Conservation (phyloP, 148 eudicot species). For the Chenopodium quinoa region DNA sequence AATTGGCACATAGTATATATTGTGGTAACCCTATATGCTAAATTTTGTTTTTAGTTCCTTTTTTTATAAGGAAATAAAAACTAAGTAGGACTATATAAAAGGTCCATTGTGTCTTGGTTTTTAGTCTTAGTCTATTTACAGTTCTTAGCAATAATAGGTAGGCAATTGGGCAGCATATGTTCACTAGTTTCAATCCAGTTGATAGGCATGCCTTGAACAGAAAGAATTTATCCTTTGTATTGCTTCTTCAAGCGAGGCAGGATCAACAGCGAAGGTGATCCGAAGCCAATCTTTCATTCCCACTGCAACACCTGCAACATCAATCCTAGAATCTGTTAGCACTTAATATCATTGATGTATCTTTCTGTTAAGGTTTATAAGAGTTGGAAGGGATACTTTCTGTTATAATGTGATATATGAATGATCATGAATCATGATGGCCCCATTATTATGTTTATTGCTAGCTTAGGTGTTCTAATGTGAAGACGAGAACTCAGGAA, state of each 20-base stretch:
- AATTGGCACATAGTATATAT: background rate
- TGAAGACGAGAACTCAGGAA: background rate
- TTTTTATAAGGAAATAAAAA: too few relatives aligned
- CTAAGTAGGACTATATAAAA: too few relatives aligned
- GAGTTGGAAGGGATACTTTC: background rate
- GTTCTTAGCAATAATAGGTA: background rate
- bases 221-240: conserved; percentile 48
- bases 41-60: background rate
- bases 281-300: conserved; percentile 82
- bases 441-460: too few relatives aligned
- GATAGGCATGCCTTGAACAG: conserved; percentile 32
- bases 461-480: background rate
- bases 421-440: too few relatives aligned
- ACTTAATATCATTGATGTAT: background rate
- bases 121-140: background rate
- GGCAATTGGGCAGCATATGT: background rate
- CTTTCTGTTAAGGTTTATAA: background rate
- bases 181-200: conserved; percentile 6
- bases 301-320: conserved; percentile 59
- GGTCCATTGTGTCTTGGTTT: too few relatives aligned
- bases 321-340: background rate
- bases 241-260: conserved; percentile 69
- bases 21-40: too few relatives aligned
- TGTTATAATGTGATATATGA: too few relatives aligned
- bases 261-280: conserved; percentile 73